These are phyloP conservation scores for Kodamaea alishanica DNA, from an alignment of 1,139 yeast species.

Conservation along the genomic window DNA sequence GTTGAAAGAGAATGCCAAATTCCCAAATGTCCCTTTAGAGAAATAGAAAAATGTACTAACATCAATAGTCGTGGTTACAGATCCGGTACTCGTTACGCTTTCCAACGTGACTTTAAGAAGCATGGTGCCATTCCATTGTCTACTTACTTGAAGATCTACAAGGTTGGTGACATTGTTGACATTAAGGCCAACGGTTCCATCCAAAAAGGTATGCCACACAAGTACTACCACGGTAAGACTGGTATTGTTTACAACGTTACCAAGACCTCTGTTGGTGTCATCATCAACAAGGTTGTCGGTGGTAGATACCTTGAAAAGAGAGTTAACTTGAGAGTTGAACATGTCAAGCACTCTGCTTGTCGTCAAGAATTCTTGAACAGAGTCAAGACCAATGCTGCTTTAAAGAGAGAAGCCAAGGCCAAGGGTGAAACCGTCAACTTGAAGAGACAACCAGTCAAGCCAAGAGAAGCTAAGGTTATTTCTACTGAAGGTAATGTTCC, in stretches of 20 bases:
- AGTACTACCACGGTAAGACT: constrained; percentile 99
- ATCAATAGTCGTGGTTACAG: constrained; percentile 90
- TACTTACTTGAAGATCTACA: constrained; percentile 95
- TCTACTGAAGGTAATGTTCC: constrained; percentile 77
- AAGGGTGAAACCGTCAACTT: constrained; percentile 87
- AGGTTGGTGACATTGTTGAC: constrained; percentile 99
- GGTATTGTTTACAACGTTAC: constrained; percentile 99
- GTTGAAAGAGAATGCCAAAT: no score
- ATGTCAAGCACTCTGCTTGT: constrained; percentile 99
- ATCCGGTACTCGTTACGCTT: constrained; percentile 99
- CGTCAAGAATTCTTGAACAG: constrained; percentile 98
- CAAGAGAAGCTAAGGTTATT: constrained; percentile 89
- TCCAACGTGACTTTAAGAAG: constrained; percentile 99
- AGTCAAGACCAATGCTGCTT: constrained; percentile 94
- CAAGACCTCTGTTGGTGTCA: constrained; percentile 97
- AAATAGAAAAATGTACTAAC: no score
- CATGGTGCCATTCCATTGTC: constrained; percentile 94
- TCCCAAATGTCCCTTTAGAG: no score
- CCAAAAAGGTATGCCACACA: constrained; percentile 99
- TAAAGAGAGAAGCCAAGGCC: constrained; percentile 91
- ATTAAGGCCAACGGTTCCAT: constrained; percentile 98
- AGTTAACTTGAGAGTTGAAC: constrained; percentile 97
- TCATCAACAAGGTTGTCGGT: constrained; percentile 97
- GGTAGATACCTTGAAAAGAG: constrained; percentile 99
- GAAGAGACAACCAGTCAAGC: constrained; percentile 98